Evolutionary conservation across 371 early-diverging fungal genomes (phyloP), one percentile per base, ranked within the genome.

Genomic region (Syncephalis plumigaleata): DNA sequence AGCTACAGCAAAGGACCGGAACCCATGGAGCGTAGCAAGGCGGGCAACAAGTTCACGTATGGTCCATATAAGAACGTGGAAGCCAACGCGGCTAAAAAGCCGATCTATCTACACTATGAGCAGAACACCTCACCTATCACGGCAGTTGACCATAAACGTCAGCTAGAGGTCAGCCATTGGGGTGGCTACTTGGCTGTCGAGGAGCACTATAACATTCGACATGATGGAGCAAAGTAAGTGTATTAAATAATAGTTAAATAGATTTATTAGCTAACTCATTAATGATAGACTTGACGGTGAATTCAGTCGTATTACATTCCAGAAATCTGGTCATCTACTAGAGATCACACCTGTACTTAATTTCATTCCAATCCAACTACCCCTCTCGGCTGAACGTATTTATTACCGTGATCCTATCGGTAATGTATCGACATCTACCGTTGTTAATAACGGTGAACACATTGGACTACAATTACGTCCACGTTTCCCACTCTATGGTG

Each of bases 401-500:
- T 93, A 87, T 59, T 91, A 71, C 58, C 77, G 84, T 22, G 98
- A 98, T 63, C 84, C 82, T 45, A 85, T 93, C 52, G 98, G 98
- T 27, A 94, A 98, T 60, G 91, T 98, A 21, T 92, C 94, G 2
- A 95, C 98, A 15, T 91, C 95, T 11, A 49, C 68, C 42, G 66
- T 84, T 58, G 51, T 57, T 15, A 50, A 65, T 16, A 76, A 73
- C 21, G 46, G 48, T 1, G 54, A 66, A 9, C 49, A 55, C 11
- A 58, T 75, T 15, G 54, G 81, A 1, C 61, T 97, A 52, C 69
- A 79, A 36, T 62, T 95, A 17, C 55, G 57, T 25, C 95, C 96
- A 20, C 78, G 96, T 21, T 96, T 81, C 64, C 95, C 96, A 18
- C 46, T 98, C 1, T 86, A 78, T 62, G 98, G 98, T 53, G 91